phyloP scores from a whole-genome alignment of 1,139 yeast species.

The Saccharomyces pastorianus region DNA sequence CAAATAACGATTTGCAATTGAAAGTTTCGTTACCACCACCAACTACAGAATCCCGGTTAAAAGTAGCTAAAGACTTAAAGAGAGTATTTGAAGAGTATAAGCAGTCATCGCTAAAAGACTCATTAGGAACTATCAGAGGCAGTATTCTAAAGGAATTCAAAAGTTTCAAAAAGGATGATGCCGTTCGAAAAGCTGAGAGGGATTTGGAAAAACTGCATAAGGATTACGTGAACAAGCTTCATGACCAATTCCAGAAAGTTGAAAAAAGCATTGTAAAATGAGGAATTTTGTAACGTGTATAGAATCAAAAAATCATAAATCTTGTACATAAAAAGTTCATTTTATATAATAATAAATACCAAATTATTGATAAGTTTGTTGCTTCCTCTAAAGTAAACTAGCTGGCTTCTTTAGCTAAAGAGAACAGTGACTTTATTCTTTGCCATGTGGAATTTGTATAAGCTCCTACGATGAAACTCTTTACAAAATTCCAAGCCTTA shows the following conservation, averaged over 20 bases:
- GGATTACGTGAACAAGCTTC: constrained; percentile 49
- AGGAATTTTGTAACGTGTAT: background rate
- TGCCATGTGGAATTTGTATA: constrained; percentile 70
- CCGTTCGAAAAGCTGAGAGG: constrained; percentile 43
- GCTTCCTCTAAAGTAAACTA: constrained; percentile 5
- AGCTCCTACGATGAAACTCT: constrained; percentile 77
- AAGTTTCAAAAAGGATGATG: constrained; percentile 48
- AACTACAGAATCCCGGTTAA: constrained; percentile 59
- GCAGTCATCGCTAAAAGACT: constrained; percentile 43
- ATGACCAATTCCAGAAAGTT: constrained; percentile 49
- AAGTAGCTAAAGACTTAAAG: constrained; percentile 52
- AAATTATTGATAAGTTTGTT: background rate
- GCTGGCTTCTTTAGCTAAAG: constrained; percentile 37
- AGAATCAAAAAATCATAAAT: background rate
- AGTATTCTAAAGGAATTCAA: constrained; percentile 53
- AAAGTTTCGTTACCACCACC: constrained; percentile 70
- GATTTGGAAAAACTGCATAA: constrained; percentile 66
- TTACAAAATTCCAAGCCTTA: constrained; percentile 82
- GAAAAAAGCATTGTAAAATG: constrained; percentile 38
- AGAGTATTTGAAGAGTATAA: constrained; percentile 56
- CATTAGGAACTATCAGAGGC: constrained; percentile 57
- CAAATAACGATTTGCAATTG: constrained; percentile 62
- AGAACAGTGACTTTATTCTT: constrained; percentile 45
- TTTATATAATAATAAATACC: constrained; percentile 1
- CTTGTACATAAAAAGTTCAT: background rate